Conservation (phyloP, 106 monocot species). For the Alisma plantagoaquatica region DNA sequence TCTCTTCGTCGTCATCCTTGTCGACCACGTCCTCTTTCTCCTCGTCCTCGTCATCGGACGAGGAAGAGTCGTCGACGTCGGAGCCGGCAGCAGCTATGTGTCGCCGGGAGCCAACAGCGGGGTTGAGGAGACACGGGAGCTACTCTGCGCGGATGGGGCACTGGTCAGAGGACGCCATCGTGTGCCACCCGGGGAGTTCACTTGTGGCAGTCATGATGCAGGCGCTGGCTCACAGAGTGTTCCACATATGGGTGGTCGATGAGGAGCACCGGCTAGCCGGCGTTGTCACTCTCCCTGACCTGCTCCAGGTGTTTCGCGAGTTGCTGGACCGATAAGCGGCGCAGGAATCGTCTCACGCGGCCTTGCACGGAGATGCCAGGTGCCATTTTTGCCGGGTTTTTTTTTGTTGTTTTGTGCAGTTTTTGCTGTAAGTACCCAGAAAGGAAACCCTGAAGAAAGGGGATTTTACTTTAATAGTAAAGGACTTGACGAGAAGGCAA, state of each 20-base stretch:
- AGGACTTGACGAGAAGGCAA: no score
- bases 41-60: slow-evolving; percentile 30
- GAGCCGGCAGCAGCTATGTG: not conserved
- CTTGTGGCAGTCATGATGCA: slow-evolving; percentile 84
- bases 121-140: slow-evolving; percentile 9
- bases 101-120: not conserved
- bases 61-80: slow-evolving; percentile 3
- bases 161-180: slow-evolving; percentile 39
- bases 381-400: no score
- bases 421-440: no score
- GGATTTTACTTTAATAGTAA: no score
- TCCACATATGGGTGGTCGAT: slow-evolving; percentile 79
- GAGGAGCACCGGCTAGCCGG: slow-evolving; percentile 45
- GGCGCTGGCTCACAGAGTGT: slow-evolving; percentile 67
- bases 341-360: no score
- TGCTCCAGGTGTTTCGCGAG: slow-evolving; percentile 49
- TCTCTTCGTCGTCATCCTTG: slow-evolving; percentile 1
- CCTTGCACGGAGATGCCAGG: no score
- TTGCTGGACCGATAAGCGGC: no score
- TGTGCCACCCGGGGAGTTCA: slow-evolving; percentile 37
- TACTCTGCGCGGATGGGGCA: slow-evolving; percentile 15
- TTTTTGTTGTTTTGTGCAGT: no score
- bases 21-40: no score
- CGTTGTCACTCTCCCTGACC: slow-evolving; percentile 41
- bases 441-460: no score